Evolutionary conservation across 192 early-diverging fungal species (phyloP).

Genomic region (Phycomyces blakesleeanus): DNA sequence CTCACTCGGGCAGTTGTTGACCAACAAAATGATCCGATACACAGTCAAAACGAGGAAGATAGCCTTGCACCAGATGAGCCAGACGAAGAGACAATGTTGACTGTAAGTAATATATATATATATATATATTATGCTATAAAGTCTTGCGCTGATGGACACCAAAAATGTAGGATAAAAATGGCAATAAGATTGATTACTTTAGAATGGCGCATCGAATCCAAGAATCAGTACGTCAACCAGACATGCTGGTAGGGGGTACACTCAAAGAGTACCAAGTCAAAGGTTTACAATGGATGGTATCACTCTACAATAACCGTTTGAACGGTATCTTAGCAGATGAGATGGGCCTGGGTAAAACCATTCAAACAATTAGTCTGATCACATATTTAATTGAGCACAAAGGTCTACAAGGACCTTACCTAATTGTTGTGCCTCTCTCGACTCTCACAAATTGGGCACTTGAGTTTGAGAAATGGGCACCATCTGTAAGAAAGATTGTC

Average conservation of each 20-base stretch:
- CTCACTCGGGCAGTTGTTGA: constrained; percentile 80
- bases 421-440: constrained; percentile 96
- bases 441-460: constrained; percentile 96
- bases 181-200: constrained; percentile 76
- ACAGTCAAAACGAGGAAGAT: constrained; percentile 41
- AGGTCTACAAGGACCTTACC: constrained; percentile 87
- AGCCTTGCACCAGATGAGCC: constrained; percentile 23
- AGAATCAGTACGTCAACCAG: constrained; percentile 76
- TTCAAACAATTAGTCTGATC: constrained; percentile 95
- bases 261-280: constrained; percentile 97
- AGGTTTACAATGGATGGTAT: constrained; percentile 99
- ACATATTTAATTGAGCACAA: constrained; percentile 95
- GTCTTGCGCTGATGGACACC: not conserved
- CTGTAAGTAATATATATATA: no score
- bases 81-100: constrained; percentile 37
- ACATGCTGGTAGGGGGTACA: constrained; percentile 79
- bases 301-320: constrained; percentile 95
- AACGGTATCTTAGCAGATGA: constrained; percentile 98
- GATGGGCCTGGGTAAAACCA: constrained; percentile 86
- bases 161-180: constrained; percentile 33
- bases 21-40: constrained; percentile 66
- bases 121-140: no score
- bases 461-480: constrained; percentile 99
- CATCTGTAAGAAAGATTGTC: constrained; percentile 77
- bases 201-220: constrained; percentile 79